Conservation (phyloP, 148 eudicot genomes). For the Dianthus caryophyllus region DNA sequence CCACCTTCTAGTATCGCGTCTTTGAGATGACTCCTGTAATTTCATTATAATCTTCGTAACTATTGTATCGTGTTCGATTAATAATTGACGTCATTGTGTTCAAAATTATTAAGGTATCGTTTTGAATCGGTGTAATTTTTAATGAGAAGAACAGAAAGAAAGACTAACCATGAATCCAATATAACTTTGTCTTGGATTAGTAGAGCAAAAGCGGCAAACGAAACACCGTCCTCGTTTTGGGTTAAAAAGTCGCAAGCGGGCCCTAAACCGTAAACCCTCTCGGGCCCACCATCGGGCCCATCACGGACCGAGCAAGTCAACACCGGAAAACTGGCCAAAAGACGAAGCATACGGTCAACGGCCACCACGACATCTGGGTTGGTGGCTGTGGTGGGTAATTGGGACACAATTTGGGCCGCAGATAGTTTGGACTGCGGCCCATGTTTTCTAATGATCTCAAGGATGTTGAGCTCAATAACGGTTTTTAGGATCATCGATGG, state of each 20-base stretch:
- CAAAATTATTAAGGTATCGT: not conserved
- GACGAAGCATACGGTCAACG: constrained; percentile 53
- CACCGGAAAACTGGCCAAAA: constrained; percentile 42
- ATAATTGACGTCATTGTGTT: not conserved
- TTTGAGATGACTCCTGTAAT: constrained; percentile 18
- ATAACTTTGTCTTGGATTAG: not conserved
- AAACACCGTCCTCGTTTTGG: constrained; percentile 41
- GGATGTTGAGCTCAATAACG: constrained; percentile 54
- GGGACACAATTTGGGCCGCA: constrained; percentile 39
- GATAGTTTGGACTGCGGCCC: constrained; percentile 40
- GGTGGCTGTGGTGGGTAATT: constrained; percentile 38
- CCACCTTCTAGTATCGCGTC: constrained; percentile 27
- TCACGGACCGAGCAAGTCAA: constrained; percentile 28
- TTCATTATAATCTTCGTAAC: too few relatives aligned
- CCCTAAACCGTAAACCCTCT: constrained; percentile 50
- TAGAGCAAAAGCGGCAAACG: constrained; percentile 1
- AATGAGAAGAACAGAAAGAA: not conserved
- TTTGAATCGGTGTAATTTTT: not conserved
- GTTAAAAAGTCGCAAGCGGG: constrained; percentile 52
- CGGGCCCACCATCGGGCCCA: constrained; percentile 32
- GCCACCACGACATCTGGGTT: constrained; percentile 43
- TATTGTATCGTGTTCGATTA: too few relatives aligned
- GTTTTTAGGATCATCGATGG: constrained; percentile 52
- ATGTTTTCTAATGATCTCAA: constrained; percentile 43
- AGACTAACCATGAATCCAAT: not conserved